These are phyloP conservation scores for Mycena metata DNA, from an alignment of 768 basidiomycete species.

Conservation along the genomic window DNA sequence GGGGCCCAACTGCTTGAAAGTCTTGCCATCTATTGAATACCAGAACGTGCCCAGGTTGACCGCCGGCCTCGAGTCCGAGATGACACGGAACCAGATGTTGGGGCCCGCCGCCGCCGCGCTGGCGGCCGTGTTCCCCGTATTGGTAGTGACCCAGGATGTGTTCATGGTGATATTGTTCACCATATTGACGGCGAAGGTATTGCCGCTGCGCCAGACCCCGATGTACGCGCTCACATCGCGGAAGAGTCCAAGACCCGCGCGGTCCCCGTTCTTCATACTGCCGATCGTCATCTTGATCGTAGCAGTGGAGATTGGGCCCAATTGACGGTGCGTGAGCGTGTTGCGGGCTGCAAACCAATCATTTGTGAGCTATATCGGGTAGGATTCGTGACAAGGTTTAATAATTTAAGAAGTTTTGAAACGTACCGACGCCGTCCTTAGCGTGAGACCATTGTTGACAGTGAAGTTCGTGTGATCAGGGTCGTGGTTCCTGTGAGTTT, in stretches of 20 bases:
- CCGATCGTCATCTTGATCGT: constrained; percentile 36
- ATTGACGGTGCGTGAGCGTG: constrained; percentile 37
- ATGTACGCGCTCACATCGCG: constrained; percentile 37
- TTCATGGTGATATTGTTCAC: constrained; percentile 40
- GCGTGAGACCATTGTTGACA: constrained; percentile 35
- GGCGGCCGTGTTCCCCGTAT: constrained; percentile 32
- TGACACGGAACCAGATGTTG: constrained; percentile 35
- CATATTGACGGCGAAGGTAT: constrained; percentile 20
- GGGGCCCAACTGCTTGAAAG: constrained; percentile 34
- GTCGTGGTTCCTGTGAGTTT: constrained; percentile 34
- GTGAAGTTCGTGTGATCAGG: constrained; percentile 37
- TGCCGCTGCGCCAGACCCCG: constrained; percentile 32
- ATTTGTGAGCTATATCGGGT: constrained; percentile 16
- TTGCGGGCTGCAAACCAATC: constrained; percentile 40
- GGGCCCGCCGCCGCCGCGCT: constrained; percentile 25
- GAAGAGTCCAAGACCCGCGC: constrained; percentile 40
- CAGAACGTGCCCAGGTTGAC: constrained; percentile 31
- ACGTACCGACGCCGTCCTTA: constrained; percentile 37
- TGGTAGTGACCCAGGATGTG: constrained; percentile 30
- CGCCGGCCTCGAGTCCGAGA: constrained; percentile 27
- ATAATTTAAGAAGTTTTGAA: neutral
- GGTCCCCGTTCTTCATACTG: constrained; percentile 37
- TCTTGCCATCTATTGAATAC: constrained; percentile 36
- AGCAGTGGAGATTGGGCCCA: constrained; percentile 37
- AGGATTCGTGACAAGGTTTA: neutral